Conservation (phyloP, 352 stramenopile genomes). For the Globisporangium canariense region DNA sequence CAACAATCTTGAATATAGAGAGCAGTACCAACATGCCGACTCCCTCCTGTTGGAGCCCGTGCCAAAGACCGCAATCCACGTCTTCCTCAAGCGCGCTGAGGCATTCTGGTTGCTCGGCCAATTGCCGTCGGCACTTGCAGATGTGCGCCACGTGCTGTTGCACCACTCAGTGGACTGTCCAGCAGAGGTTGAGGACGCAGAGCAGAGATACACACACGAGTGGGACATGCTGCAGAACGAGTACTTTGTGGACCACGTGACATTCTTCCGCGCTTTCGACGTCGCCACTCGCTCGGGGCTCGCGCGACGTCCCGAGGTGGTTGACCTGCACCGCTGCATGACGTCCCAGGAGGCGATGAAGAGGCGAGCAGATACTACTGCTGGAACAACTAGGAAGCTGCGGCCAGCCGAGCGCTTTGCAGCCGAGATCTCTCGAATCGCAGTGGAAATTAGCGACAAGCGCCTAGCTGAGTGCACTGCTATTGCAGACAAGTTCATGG, state of each 20-base stretch:
- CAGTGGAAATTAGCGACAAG: constrained; percentile 12
- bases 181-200: constrained; percentile 15
- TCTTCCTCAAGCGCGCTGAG: constrained; percentile 44
- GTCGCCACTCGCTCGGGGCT: constrained; percentile 35
- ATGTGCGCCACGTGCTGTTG: constrained; percentile 37
- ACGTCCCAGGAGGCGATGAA: constrained; percentile 18
- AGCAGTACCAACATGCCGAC: constrained; percentile 3
- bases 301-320: constrained; percentile 37
- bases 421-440: constrained; percentile 19
- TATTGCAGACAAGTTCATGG: constrained; percentile 20
- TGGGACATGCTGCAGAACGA: constrained; percentile 45
- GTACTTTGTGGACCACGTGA: constrained; percentile 51
- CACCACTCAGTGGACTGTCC: constrained; percentile 22
- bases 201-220: constrained; percentile 18
- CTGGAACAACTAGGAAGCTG: not conserved
- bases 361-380: not conserved
- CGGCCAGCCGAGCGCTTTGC: constrained; percentile 38
- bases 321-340: constrained; percentile 23
- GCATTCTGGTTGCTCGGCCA: constrained; percentile 46
- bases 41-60: constrained; percentile 15
- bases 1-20: constrained; percentile 6
- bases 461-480: constrained; percentile 5
- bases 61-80: constrained; percentile 24
- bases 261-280: constrained; percentile 47
- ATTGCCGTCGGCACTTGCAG: constrained; percentile 36